Percentiles rank a stretch among this genome's conserved stretches.
phyloP scores from a whole-genome alignment of 305 asterid species.

The Rubia balearica region DNA sequence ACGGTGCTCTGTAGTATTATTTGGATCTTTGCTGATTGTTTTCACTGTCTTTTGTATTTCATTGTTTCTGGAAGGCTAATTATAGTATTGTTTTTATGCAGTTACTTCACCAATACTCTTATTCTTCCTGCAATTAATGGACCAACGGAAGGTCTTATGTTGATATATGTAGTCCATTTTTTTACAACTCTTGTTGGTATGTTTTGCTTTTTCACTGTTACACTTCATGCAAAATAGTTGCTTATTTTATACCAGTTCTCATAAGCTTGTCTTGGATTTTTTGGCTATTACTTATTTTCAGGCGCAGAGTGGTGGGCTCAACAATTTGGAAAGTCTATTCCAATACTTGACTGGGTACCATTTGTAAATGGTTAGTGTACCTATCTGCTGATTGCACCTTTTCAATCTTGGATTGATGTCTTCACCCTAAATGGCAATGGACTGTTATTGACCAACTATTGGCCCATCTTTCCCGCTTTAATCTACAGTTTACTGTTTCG shows the following conservation, averaged over 20 bases:
- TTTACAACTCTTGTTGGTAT: slow-evolving; percentile 86
- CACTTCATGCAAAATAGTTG: slow-evolving; percentile 3
- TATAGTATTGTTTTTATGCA: slow-evolving; percentile 27
- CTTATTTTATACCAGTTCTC: slow-evolving; percentile 2
- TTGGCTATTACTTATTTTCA: slow-evolving; percentile 28
- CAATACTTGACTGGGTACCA: slow-evolving; percentile 74
- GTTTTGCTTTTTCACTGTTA: slow-evolving; percentile 22
- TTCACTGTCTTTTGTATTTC: background rate
- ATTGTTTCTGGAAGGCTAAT: slow-evolving; percentile 8
- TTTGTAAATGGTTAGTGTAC: slow-evolving; percentile 51
- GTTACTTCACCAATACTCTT: slow-evolving; percentile 87
- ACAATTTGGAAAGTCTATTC: slow-evolving; percentile 57
- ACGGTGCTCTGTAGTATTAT: background rate
- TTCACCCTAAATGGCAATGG: background rate
- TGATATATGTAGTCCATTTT: slow-evolving; percentile 71
- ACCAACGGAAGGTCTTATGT: slow-evolving; percentile 93
- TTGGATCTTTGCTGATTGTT: slow-evolving; percentile 8
- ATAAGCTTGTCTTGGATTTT: background rate
- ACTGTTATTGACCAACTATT: slow-evolving; percentile 1
- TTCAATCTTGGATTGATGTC: background rate
- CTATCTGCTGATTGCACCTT: background rate
- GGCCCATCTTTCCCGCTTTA: background rate
- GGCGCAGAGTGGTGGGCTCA: slow-evolving; percentile 97
- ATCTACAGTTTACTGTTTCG: background rate
- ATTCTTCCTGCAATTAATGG: slow-evolving; percentile 90